A percentile compares a stretch with the other conserved stretches of the same genome.
Evolutionary conservation across 1,284 basidiomycete species (phyloP).

Genomic region (Xerocomus minutiporus): DNA sequence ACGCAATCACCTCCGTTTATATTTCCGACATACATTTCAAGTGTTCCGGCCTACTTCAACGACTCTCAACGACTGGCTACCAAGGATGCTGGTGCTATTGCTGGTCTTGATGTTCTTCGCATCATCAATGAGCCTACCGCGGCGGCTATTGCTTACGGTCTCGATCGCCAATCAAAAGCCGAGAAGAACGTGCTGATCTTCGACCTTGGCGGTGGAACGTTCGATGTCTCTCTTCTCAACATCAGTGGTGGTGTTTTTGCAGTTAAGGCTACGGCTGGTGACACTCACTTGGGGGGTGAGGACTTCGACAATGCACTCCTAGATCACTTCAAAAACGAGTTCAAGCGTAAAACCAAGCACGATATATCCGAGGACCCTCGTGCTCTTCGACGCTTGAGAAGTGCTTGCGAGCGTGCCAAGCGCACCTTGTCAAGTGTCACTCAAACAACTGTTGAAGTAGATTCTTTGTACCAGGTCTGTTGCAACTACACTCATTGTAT

Average conservation of each 20-base stretch:
- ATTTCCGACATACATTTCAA: slow-evolving; percentile 22
- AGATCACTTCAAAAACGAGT: slow-evolving; percentile 98
- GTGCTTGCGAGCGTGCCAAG: slow-evolving; percentile 99
- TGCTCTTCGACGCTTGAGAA: slow-evolving; percentile 91
- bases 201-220: slow-evolving; percentile 98
- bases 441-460: slow-evolving; percentile 98
- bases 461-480: slow-evolving; percentile 90
- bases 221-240: slow-evolving; percentile 96
- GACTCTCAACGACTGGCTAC: slow-evolving; percentile 94
- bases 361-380: slow-evolving; percentile 96
- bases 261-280: slow-evolving; percentile 96
- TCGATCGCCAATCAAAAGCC: slow-evolving; percentile 81
- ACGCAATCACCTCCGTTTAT: background rate
- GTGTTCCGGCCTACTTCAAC: slow-evolving; percentile 96
- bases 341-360: slow-evolving; percentile 96
- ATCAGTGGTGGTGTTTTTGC: slow-evolving; percentile 97
- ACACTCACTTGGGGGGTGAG: slow-evolving; percentile 97
- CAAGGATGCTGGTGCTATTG: slow-evolving; percentile 92
- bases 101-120: slow-evolving; percentile 92
- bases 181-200: slow-evolving; percentile 99
- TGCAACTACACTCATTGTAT: background rate
- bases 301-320: slow-evolving; percentile 98
- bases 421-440: slow-evolving; percentile 96
- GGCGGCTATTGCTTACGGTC: slow-evolving; percentile 92
- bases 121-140: slow-evolving; percentile 98